Base-by-base conservation (phyloP, 2,329 filamentous ascomycete genomes). In the Epichloe glyceriae region DNA sequence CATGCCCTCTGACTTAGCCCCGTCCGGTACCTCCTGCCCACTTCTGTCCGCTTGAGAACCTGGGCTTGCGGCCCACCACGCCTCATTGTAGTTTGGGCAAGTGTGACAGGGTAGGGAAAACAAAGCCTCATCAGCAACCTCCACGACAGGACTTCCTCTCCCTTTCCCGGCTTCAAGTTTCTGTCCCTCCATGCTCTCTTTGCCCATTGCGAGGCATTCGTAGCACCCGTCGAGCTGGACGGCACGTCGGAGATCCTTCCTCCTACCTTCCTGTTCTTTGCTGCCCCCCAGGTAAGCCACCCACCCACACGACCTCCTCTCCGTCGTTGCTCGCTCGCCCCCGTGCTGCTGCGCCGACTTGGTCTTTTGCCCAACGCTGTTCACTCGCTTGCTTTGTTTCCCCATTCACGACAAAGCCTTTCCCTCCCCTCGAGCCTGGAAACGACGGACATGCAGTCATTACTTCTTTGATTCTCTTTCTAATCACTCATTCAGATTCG, bases 151-250 rank as follows among this genome's bases (percentile, higher is more conserved):
- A 52, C 50, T 55, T 57, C 56, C 54, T 55, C 55, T 53, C 54
- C 50, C 54, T 55, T 57, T 55, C 55, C 57, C 58, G 49, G 50
- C 54, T 50, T 53, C 54, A 54, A 53, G 53, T 45, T 49, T 49
- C 52, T 42, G 42, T 52, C 57, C 59, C 61, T 61, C 58, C 61
- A 62, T 67, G 62, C 61, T 57, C 57, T 58, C 61, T 60, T 59
- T 60, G 66, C 63, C 62, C 64, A 66, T 67, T 67, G 61, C 61
- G 64, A 68, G 64, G 65, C 65, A 67, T 61, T 65, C 60, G 56
- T 65, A 63, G 58, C 60, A 61, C 61, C 61, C 57, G 58, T 60
- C 58, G 63, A 67, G 65, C 65, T 67, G 64, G 64, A 63, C 57
- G 61, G 60, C 57, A 58, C 60, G 56, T 54, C 57, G 57, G 60